Evolutionary conservation across 2,329 filamentous ascomycete species (phyloP).

Genomic region (Coniella lustricola): DNA sequence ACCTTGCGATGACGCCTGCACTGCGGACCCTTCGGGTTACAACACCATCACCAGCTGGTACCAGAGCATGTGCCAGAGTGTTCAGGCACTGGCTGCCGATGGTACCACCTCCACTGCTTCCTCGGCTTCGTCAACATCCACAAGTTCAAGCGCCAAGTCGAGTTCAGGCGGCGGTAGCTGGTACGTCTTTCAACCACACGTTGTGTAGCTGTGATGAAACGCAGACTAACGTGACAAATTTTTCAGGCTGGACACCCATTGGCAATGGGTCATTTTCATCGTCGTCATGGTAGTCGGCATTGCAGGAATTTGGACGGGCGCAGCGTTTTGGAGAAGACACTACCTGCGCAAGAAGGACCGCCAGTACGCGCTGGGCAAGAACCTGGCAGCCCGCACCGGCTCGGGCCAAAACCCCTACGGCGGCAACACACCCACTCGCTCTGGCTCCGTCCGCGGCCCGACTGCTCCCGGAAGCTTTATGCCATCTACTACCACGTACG

Average conservation of each 20-base stretch:
- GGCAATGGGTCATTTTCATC: constrained; percentile 76
- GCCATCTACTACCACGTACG: constrained; percentile 25
- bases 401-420: constrained; percentile 25
- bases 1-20: constrained; percentile 57
- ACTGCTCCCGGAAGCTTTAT: constrained; percentile 31
- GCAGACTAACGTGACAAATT: background rate
- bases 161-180: constrained; percentile 31
- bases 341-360: constrained; percentile 65
- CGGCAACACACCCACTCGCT: constrained; percentile 22
- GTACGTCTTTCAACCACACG: constrained; percentile 28
- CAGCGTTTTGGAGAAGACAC: constrained; percentile 64
- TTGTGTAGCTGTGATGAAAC: background rate
- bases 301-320: constrained; percentile 56
- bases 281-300: constrained; percentile 67
- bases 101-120: constrained; percentile 24
- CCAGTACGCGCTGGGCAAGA: constrained; percentile 42
- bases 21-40: constrained; percentile 41
- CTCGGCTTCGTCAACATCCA: constrained; percentile 20
- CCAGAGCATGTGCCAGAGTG: constrained; percentile 53
- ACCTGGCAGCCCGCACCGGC: constrained; percentile 24
- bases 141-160: constrained; percentile 20
- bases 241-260: constrained; percentile 60
- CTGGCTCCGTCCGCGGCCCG: constrained; percentile 27
- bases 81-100: constrained; percentile 24
- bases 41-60: constrained; percentile 64